Percentiles rank a stretch among this genome's conserved stretches.
phyloP scores from a whole-genome alignment of 768 basidiomycete genomes.

The Tubosaeta brunneosetosa region DNA sequence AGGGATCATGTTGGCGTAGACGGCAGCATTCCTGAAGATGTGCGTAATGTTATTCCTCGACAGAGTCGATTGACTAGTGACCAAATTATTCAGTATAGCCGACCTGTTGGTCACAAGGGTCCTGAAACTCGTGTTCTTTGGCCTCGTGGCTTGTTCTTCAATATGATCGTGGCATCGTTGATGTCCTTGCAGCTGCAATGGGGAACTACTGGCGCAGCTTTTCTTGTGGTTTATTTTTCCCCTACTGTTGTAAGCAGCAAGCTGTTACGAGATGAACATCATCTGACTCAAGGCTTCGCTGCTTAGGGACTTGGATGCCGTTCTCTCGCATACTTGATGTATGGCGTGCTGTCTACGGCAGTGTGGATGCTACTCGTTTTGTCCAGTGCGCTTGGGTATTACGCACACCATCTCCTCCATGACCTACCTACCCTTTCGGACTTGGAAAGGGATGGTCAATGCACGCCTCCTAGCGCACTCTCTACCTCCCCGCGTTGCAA shows the following conservation, averaged over 20 bases:
- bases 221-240: conserved; percentile 26
- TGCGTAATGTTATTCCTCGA: neutral
- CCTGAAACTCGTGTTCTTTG: conserved; percentile 1
- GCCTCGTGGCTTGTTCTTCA: conserved; percentile 8
- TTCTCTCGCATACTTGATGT: conserved; percentile 26
- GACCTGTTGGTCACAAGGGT: neutral
- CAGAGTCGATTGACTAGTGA: conserved; percentile 10
- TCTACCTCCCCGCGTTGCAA: too few relatives aligned
- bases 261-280: neutral
- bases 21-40: neutral
- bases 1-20: too few relatives aligned
- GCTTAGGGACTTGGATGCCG: conserved; percentile 31
- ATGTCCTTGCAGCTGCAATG: conserved; percentile 32
- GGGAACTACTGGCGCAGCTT: conserved; percentile 24
- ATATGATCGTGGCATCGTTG: conserved; percentile 29
- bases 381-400: too few relatives aligned
- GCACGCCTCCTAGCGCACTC: neutral
- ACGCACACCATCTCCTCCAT: conserved; percentile 5
- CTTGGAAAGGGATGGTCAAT: neutral
- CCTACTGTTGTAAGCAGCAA: conserved; percentile 23
- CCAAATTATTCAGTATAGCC: conserved; percentile 22
- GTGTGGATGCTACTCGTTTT: too few relatives aligned
- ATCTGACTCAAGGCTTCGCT: neutral
- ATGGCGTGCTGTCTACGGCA: too few relatives aligned
- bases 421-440: neutral